phyloP scores from a whole-genome alignment of 208 protist genomes.

The Trichomonas gallinae region DNA sequence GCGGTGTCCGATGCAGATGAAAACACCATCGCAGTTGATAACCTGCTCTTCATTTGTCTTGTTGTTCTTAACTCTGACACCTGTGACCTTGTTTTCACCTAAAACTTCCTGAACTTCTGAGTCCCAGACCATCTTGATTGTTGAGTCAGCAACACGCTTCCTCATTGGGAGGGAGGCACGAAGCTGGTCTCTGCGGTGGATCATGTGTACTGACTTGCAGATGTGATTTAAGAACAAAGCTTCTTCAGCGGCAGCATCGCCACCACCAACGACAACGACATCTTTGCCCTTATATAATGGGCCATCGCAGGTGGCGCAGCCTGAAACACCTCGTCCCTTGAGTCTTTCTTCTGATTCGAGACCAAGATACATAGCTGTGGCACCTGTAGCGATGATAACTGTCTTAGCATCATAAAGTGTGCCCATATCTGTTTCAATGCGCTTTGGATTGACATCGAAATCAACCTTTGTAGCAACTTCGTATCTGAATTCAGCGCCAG shows the following conservation, averaged over 20 bases:
- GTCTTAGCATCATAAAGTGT: slow-evolving; percentile 26
- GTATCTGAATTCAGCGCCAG: slow-evolving; percentile 35
- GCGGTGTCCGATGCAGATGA: slow-evolving; percentile 58
- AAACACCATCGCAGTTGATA: slow-evolving; percentile 32
- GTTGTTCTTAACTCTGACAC: not conserved
- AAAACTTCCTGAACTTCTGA: not conserved
- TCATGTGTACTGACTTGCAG: slow-evolving; percentile 46
- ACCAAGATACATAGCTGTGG: slow-evolving; percentile 35
- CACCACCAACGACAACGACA: slow-evolving; percentile 49
- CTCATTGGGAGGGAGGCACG: slow-evolving; percentile 57
- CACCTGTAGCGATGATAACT: slow-evolving; percentile 56
- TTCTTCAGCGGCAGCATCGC: slow-evolving; percentile 56
- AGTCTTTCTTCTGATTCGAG: slow-evolving; percentile 43
- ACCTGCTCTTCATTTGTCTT: not conserved
- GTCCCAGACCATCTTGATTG: slow-evolving; percentile 11
- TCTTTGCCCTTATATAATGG: not conserved
- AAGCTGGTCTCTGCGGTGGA: slow-evolving; percentile 55
- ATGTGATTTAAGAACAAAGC: slow-evolving; percentile 52
- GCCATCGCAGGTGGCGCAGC: slow-evolving; percentile 58
- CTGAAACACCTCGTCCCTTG: slow-evolving; percentile 50
- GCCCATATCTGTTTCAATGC: not conserved
- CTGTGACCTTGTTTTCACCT: not conserved
- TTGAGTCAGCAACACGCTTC: slow-evolving; percentile 23
- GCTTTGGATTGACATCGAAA: slow-evolving; percentile 23
- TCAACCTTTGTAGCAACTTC: slow-evolving; percentile 40